Evolutionary conservation across 2,329 filamentous ascomycete genomes (phyloP).

Genomic region (Cordyceps tenuipes): DNA sequence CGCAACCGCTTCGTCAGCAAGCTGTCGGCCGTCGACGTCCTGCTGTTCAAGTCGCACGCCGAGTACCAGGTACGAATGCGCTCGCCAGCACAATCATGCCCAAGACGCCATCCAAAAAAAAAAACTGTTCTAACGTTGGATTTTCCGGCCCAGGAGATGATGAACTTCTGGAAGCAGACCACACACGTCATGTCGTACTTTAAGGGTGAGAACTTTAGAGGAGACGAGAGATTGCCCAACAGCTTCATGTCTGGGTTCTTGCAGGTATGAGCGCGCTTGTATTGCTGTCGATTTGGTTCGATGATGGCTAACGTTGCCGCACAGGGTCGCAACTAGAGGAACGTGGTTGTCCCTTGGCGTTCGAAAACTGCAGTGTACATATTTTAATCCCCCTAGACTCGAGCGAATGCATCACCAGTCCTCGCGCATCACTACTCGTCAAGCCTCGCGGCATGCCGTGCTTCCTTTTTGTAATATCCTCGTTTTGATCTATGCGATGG

Average conservation of each 20-base stretch:
- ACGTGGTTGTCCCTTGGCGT: conserved; percentile 17
- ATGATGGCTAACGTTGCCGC: conserved; percentile 16
- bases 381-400: conserved; percentile 21
- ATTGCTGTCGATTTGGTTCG: neutral
- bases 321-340: conserved; percentile 50
- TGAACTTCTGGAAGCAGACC: conserved; percentile 99
- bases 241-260: conserved; percentile 94
- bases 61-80: conserved; percentile 72
- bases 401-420: conserved; percentile 7
- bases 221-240: conserved; percentile 69
- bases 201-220: conserved; percentile 69
- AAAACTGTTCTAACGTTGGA: neutral
- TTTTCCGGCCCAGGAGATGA: conserved; percentile 62
- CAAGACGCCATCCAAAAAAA: neutral
- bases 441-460: conserved; percentile 2
- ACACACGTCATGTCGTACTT: conserved; percentile 97
- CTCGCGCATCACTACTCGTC: neutral
- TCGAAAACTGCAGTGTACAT: conserved; percentile 24
- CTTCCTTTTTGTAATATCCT: neutral
- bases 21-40: conserved; percentile 76
- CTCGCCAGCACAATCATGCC: conserved; percentile 6
- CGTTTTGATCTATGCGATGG: neutral
- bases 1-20: conserved; percentile 89
- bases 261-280: conserved; percentile 54
- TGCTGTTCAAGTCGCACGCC: conserved; percentile 82